A percentile compares a stretch with the other conserved stretches of the same genome.
Evolutionary conservation across 352 stramenopile species (phyloP).

Genomic region (Phytophthora hibernalis): DNA sequence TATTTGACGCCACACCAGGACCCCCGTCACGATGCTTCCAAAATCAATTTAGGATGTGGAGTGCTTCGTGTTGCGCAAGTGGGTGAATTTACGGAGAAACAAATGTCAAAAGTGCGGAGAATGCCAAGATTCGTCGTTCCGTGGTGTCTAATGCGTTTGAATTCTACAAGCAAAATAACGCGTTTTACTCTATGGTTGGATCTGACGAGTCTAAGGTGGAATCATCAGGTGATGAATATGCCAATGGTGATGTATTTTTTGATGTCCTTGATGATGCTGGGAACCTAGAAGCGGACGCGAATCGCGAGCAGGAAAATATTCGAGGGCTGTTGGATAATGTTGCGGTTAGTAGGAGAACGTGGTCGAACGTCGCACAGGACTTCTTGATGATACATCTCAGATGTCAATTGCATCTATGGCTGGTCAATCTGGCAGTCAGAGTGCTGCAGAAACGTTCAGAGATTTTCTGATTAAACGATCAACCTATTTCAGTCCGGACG

Average conservation of each 20-base stretch:
- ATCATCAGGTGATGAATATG: background rate
- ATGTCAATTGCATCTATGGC: background rate
- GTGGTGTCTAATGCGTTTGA: background rate
- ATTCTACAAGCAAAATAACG: conserved; percentile 11
- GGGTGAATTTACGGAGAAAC: background rate
- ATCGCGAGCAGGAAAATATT: conserved; percentile 8
- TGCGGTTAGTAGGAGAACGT: background rate
- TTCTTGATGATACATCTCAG: background rate
- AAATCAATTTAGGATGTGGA: background rate
- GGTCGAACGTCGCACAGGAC: background rate
- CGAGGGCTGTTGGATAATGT: background rate
- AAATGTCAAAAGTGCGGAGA: background rate
- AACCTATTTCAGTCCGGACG: background rate
- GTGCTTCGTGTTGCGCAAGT: background rate
- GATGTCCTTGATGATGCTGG: background rate
- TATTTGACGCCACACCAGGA: background rate
- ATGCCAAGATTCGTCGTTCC: background rate
- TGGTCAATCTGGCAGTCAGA: background rate
- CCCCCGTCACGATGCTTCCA: background rate
- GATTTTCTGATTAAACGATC: background rate
- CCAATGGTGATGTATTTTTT: background rate
- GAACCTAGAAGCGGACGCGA: background rate
- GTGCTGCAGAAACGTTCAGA: background rate
- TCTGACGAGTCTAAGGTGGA: too few species aligned
- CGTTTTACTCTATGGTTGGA: background rate